Conservation (phyloP, 805 yeast species). For the Metschnikowia henanensis region DNA sequence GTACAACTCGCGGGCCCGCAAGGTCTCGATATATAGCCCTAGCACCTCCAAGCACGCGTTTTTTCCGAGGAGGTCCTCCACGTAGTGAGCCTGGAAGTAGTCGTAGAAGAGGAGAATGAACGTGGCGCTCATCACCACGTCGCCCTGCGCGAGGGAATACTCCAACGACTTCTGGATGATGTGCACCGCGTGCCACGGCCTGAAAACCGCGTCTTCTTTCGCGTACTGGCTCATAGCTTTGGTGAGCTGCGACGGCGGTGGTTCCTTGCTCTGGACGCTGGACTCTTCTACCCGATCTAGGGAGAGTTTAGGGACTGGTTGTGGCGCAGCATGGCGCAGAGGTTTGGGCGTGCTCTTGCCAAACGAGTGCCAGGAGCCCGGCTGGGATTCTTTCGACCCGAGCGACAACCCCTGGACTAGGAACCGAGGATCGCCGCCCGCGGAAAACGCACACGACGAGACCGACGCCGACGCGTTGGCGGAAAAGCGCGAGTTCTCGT, state of each 20-base stretch:
- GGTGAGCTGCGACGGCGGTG: conserved; percentile 25
- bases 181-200: conserved; percentile 59
- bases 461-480: conserved; percentile 18
- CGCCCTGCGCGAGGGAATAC: conserved; percentile 62
- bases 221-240: conserved; percentile 20
- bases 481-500: conserved; percentile 31
- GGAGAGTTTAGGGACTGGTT: not conserved
- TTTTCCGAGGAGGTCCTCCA: conserved; percentile 17
- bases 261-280: conserved; percentile 15
- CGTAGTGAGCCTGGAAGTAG: conserved; percentile 11
- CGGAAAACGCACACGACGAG: conserved; percentile 13
- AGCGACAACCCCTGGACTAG: conserved; percentile 4
- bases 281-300: conserved; percentile 20
- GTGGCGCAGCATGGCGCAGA: not conserved
- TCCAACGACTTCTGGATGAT: conserved; percentile 53
- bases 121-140: conserved; percentile 58
- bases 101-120: conserved; percentile 54
- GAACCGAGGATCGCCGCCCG: not conserved
- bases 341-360: conserved; percentile 2
- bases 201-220: conserved; percentile 5
- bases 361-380: conserved; percentile 8
- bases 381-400: conserved; percentile 12
- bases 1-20: conserved; percentile 52
- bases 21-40: conserved; percentile 51
- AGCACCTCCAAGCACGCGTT: conserved; percentile 54